Base-by-base conservation (phyloP, 176 grass and related monocot species). In the Puccinellia tenuiflora region DNA sequence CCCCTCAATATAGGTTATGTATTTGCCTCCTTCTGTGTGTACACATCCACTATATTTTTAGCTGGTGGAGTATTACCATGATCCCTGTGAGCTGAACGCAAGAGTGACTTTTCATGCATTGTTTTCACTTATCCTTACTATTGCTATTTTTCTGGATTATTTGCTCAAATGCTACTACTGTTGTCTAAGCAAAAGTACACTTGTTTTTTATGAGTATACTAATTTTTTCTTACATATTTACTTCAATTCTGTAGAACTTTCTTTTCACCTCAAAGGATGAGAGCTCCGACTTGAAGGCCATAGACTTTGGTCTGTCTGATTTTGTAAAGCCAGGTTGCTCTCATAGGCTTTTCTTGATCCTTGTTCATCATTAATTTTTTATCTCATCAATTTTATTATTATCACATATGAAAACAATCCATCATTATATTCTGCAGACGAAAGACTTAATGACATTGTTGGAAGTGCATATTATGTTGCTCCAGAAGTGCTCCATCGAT, bases 391-490 rank as follows among this genome's bases (percentile, higher is more conserved):
- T 73, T 73, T 54, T 73, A 73, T 40, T 46, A n/a, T 77, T 22
- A 62, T 8, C 42, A 9, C 12, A 60, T 40, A 5, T 83, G 73
- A 68, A 15, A 34, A 30, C 52, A 51, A 77, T 86, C 33, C 34
- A 38, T 83, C 51, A 61, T 80, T 86, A 38, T 70, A 50, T 81
- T 81, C 6, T 81, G 79, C 80, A 94, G 95, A 92, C 82, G 95
- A 97, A 84, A 92, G 95, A 77, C 85, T 97, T 79, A 94, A 97
- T 68, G 95, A 97, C 71, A 94, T 94, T 76, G 95, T 97, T 18
- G 95, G 95, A 91, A 94, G 95, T 88, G 95, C 95, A 83, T 97
- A 97, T 81, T 97, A 94, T 87, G 95, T 97, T 80, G 92, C 95
- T 39, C 95, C 95, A 26, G 92, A 97, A 85, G 95, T 97, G 38